phyloP scores from a whole-genome alignment of 371 early-diverging fungal species.

The Saksenaea vasiformis region DNA sequence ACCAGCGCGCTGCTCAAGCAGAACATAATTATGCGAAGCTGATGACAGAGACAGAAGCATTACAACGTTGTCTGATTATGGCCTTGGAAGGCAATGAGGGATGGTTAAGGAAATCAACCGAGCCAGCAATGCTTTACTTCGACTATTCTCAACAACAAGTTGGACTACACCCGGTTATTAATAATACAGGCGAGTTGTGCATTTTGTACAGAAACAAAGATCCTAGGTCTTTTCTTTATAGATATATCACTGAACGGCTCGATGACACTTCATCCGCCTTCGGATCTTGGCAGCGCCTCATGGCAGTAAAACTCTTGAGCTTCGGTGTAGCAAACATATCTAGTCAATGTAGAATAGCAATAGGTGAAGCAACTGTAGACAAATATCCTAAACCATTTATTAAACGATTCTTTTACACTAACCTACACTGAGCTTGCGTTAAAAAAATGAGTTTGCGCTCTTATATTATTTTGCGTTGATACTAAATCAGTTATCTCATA shows the following conservation, averaged over 20 bases:
- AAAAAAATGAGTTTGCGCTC: too few relatives aligned
- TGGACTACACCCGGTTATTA: not conserved
- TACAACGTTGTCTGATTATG: not conserved
- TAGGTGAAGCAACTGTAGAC: too few relatives aligned
- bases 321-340: too few relatives aligned
- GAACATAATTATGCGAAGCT: constrained; percentile 9
- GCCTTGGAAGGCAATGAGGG: not conserved
- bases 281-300: not conserved
- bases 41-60: not conserved
- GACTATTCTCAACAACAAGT: not conserved
- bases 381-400: too few relatives aligned
- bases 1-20: constrained; percentile 12
- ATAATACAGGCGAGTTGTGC: not conserved
- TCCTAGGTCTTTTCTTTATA: not conserved
- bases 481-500: too few relatives aligned
- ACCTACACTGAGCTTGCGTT: too few relatives aligned
- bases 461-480: too few relatives aligned
- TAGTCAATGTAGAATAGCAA: too few relatives aligned
- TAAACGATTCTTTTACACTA: too few relatives aligned
- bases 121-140: not conserved
- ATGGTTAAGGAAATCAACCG: not conserved
- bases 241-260: not conserved
- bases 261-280: not conserved
- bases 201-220: not conserved
- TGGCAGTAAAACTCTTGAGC: too few relatives aligned